phyloP scores from a whole-genome alignment of 805 yeast genomes.

The Saturnispora sekii region DNA sequence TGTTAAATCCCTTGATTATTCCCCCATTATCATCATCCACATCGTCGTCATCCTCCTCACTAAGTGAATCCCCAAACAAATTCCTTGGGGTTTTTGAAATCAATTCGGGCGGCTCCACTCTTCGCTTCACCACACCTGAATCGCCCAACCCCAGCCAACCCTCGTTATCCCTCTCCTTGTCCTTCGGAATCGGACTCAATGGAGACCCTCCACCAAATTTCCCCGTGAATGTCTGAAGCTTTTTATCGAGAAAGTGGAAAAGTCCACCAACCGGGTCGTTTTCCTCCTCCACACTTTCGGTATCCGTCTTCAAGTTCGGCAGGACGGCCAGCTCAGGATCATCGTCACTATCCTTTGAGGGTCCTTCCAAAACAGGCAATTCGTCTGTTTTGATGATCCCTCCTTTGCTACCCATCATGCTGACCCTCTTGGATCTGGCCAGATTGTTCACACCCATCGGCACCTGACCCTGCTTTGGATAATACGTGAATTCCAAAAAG shows the following conservation, averaged over 20 bases:
- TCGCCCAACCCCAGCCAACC: constrained; percentile 4
- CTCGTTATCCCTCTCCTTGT: neutral
- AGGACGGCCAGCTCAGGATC: neutral
- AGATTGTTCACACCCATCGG: constrained; percentile 22
- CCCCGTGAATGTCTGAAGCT: constrained; percentile 6
- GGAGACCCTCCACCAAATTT: neutral
- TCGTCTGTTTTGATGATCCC: constrained; percentile 3
- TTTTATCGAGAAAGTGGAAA: constrained; percentile 6
- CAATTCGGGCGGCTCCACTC: constrained; percentile 17
- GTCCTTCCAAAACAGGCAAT: constrained; percentile 8
- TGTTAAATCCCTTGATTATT: neutral
- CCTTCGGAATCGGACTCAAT: neutral
- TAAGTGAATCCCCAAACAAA: constrained; percentile 24
- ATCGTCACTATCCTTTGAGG: neutral
- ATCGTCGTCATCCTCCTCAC: constrained; percentile 19
- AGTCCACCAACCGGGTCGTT: neutral
- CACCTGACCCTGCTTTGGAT: constrained; percentile 40
- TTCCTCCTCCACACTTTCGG: neutral
- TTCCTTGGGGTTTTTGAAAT: constrained; percentile 12
- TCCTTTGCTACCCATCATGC: neutral
- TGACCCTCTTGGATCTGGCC: constrained; percentile 12
- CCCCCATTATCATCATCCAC: neutral
- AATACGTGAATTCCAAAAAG: constrained; percentile 85
- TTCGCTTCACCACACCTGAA: constrained; percentile 11
- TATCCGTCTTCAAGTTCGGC: neutral